Evolutionary conservation across 2,329 filamentous ascomycete species (phyloP).

Genomic region (Tolypocladium amazonense): DNA sequence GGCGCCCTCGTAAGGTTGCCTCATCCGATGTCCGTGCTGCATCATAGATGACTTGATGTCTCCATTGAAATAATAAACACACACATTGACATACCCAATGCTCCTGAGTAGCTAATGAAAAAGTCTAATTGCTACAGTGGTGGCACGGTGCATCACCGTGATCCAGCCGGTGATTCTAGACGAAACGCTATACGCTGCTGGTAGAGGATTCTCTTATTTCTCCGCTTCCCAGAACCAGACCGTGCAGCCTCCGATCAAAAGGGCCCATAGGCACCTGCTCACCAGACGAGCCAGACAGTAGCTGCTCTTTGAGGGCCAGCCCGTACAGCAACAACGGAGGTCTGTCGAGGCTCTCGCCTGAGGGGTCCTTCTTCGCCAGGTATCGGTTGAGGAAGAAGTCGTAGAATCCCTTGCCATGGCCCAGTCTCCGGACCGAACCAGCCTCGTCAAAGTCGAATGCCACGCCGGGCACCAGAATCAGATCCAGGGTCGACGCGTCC

Average conservation of each 20-base stretch:
- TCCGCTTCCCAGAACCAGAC: constrained; percentile 63
- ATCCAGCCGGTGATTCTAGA: too few species aligned
- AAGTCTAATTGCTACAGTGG: neutral
- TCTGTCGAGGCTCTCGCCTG: constrained; percentile 20
- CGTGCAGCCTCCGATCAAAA: constrained; percentile 72
- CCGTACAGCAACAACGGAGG: constrained; percentile 51
- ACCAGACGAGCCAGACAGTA: constrained; percentile 48
- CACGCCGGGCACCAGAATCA: constrained; percentile 87
- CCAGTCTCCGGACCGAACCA: constrained; percentile 59
- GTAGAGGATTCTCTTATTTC: constrained; percentile 28
- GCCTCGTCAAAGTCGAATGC: constrained; percentile 63
- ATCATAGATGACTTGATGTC: neutral
- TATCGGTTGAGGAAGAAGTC: constrained; percentile 84
- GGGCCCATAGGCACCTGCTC: constrained; percentile 62
- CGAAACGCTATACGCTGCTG: neutral
- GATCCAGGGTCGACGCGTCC: constrained; percentile 51
- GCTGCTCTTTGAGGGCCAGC: constrained; percentile 76
- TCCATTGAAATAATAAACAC: too few species aligned
- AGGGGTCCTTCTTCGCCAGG: constrained; percentile 29
- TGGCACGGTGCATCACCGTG: neutral
- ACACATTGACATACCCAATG: neutral
- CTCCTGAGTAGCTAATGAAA: neutral
- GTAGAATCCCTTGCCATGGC: constrained; percentile 95
- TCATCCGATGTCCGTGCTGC: neutral
- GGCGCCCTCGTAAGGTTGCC: neutral